These are phyloP conservation scores for Lactarius tabidus DNA, from an alignment of 768 basidiomycete genomes.

Conservation along the genomic window DNA sequence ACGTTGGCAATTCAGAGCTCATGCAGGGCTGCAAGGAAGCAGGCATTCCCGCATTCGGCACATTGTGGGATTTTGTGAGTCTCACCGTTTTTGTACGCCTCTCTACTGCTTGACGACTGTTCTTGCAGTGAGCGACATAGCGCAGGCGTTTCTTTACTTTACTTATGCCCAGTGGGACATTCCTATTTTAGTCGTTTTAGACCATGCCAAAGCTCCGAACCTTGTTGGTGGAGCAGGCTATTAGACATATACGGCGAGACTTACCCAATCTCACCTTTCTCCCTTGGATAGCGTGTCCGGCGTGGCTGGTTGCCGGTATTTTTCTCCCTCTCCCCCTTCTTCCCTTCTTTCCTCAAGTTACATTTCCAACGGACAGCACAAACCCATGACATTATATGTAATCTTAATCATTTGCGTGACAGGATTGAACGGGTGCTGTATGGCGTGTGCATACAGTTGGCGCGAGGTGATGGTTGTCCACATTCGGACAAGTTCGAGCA, in stretches of 20 bases:
- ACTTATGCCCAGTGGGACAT: not conserved
- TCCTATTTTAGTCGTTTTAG: not conserved
- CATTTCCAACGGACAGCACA: not conserved
- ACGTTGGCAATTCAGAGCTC: constrained; percentile 39
- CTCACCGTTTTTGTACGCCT: not conserved
- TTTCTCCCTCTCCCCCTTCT: not conserved
- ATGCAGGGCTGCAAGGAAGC: constrained; percentile 39
- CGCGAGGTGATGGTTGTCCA: not conserved
- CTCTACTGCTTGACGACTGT: not conserved
- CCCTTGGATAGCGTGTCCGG: not conserved
- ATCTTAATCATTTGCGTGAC: not conserved
- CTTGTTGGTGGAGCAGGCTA: not conserved
- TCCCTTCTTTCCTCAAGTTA: not conserved
- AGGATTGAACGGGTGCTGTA: constrained; percentile 1
- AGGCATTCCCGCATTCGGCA: constrained; percentile 38
- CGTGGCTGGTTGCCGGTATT: not conserved
- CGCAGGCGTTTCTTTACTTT: not conserved
- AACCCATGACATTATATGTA: not conserved
- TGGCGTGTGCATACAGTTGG: not conserved
- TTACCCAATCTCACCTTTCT: not conserved
- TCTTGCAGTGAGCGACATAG: constrained; percentile 9
- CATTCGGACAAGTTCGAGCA: not conserved
- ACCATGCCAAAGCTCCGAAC: not conserved
- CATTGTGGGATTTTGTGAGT: constrained; percentile 29
- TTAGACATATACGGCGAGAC: not conserved